A percentile compares a stretch with the other conserved stretches of the same genome.
phyloP scores from a whole-genome alignment of 352 stramenopile species.

The Aphanomyces invadans region DNA sequence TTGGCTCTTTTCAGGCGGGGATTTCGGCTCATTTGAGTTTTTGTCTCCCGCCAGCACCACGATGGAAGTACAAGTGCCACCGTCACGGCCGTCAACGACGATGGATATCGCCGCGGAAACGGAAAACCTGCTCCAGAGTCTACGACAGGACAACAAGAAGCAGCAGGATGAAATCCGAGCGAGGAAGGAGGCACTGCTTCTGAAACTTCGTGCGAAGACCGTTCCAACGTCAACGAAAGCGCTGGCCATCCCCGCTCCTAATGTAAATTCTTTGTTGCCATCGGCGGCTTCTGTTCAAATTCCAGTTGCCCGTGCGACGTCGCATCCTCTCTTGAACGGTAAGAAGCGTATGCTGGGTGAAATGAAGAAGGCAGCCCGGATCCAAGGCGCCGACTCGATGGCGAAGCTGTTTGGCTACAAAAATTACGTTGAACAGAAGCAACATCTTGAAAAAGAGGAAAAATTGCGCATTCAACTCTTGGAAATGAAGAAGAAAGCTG shows the following conservation, averaged over 20 bases:
- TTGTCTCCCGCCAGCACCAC: not conserved
- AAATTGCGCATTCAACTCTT: constrained; percentile 48
- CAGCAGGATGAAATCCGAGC: constrained; percentile 15
- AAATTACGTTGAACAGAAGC: constrained; percentile 62
- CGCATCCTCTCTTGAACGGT: constrained; percentile 16
- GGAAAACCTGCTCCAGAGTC: constrained; percentile 18
- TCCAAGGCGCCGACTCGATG: constrained; percentile 40
- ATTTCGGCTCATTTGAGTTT: not conserved
- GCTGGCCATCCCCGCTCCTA: not conserved
- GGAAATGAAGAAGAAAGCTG: constrained; percentile 35
- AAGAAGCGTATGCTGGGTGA: constrained; percentile 24
- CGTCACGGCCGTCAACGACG: not conserved
- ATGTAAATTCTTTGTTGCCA: not conserved
- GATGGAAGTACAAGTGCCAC: not conserved
- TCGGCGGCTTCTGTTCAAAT: constrained; percentile 3
- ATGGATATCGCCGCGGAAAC: constrained; percentile 24
- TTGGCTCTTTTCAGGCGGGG: not conserved
- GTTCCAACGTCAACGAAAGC: not conserved
- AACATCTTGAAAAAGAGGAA: constrained; percentile 57
- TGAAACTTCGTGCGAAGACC: constrained; percentile 20
- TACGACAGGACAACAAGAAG: constrained; percentile 8
- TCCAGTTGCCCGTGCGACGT: constrained; percentile 11
- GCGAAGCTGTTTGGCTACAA: constrained; percentile 72
- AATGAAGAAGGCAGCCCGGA: constrained; percentile 19
- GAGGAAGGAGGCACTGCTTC: constrained; percentile 18